A percentile compares a stretch with the other conserved stretches of the same genome.
Conservation (phyloP, 352 stramenopile species). For the Sclerospora graminicola region DNA sequence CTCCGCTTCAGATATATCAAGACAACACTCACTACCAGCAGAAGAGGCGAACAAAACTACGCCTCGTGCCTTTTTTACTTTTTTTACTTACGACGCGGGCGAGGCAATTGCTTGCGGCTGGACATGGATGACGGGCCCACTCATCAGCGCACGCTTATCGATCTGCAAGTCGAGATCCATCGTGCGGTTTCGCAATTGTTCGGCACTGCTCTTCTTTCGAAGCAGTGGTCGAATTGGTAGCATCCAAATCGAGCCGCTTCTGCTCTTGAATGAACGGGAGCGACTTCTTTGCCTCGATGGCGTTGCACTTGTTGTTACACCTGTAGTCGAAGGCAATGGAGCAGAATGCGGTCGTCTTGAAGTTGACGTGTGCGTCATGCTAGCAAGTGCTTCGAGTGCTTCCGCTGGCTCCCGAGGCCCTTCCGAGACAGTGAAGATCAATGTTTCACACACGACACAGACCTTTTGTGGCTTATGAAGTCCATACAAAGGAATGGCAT, state of each 20-base stretch:
- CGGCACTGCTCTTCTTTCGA: constrained; percentile 36
- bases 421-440: constrained; percentile 17
- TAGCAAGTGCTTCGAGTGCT: constrained; percentile 5
- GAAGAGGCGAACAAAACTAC: no score
- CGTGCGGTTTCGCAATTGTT: constrained; percentile 38
- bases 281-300: constrained; percentile 6
- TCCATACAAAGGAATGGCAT: constrained; percentile 24
- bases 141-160: constrained; percentile 26
- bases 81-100: constrained; percentile 3
- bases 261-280: constrained; percentile 18
- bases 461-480: constrained; percentile 42
- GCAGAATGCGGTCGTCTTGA: constrained; percentile 22
- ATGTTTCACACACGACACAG: constrained; percentile 40
- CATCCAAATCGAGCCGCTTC: constrained; percentile 28
- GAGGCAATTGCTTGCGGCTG: constrained; percentile 22
- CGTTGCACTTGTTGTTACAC: constrained; percentile 1
- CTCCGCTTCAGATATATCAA: no score
- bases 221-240: constrained; percentile 38
- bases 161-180: constrained; percentile 30
- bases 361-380: not conserved
- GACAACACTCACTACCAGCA: no score
- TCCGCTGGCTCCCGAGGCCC: constrained; percentile 13
- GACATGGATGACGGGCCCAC: constrained; percentile 22
- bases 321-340: constrained; percentile 15
- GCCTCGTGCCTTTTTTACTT: no score